Conservation (phyloP, 1,284 basidiomycete genomes). For the Puccinia hordei region DNA sequence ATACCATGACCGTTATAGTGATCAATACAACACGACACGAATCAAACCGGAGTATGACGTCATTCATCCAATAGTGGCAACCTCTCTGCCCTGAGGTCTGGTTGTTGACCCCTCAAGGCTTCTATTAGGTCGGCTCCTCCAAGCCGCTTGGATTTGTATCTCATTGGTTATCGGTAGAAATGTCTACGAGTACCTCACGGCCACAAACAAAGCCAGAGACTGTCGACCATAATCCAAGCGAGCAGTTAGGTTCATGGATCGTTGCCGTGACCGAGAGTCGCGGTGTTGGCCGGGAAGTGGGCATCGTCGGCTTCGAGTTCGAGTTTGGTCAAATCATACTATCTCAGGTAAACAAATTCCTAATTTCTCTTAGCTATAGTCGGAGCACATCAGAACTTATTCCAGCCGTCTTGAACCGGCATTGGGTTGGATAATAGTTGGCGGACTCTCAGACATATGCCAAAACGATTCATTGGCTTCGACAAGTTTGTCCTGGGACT, state of each 20-base stretch:
- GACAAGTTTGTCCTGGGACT: slow-evolving; percentile 37
- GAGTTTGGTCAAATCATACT: slow-evolving; percentile 52
- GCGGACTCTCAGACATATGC: slow-evolving; percentile 49
- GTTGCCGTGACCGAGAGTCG: slow-evolving; percentile 53
- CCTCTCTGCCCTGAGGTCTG: too few species aligned
- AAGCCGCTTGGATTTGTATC: not conserved
- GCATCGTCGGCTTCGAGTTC: slow-evolving; percentile 53
- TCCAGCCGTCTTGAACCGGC: not conserved
- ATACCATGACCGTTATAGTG: too few species aligned
- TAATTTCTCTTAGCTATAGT: not conserved
- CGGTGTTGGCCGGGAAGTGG: slow-evolving; percentile 54
- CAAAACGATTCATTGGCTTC: slow-evolving; percentile 51
- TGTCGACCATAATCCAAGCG: slow-evolving; percentile 14
- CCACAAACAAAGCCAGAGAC: not conserved
- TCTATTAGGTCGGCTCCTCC: too few species aligned
- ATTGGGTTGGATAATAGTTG: slow-evolving; percentile 24
- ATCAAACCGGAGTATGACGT: not conserved
- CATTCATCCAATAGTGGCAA: not conserved
- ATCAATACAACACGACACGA: too few species aligned
- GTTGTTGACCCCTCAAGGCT: too few species aligned
- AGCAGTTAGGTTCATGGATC: slow-evolving; percentile 50
- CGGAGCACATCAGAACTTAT: not conserved
- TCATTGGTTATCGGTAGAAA: not conserved
- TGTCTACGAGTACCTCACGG: slow-evolving; percentile 2
- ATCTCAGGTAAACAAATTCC: slow-evolving; percentile 53